These are phyloP conservation scores for Mycena rosella DNA, from an alignment of 768 basidiomycete species.

Conservation along the genomic window DNA sequence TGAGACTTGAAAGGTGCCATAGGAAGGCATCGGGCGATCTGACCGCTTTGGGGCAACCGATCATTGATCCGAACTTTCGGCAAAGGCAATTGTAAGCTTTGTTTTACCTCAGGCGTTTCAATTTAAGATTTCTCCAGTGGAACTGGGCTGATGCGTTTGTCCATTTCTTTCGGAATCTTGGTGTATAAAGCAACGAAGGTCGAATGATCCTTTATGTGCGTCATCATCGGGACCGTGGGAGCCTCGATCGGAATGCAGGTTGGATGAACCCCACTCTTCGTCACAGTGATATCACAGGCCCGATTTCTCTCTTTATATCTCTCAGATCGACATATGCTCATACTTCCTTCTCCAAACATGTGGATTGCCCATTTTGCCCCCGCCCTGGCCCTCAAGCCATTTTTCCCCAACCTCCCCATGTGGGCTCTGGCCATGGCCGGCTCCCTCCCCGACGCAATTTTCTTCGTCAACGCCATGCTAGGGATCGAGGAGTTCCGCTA, in stretches of 20 bases:
- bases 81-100: too few relatives aligned
- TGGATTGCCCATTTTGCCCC: conserved; percentile 22
- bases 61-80: too few relatives aligned
- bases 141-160: too few relatives aligned
- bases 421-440: conserved; percentile 17
- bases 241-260: conserved; percentile 7
- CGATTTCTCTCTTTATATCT: conserved; percentile 17
- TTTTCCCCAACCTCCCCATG: conserved; percentile 21
- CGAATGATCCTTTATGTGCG: conserved; percentile 17
- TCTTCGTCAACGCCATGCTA: conserved; percentile 20
- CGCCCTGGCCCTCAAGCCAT: conserved; percentile 22
- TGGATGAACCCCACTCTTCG: conserved; percentile 22
- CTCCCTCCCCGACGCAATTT: conserved; percentile 21
- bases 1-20: too few relatives aligned
- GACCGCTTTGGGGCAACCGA: too few relatives aligned
- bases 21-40: too few relatives aligned
- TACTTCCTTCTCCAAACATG: conserved; percentile 16
- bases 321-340: conserved; percentile 19
- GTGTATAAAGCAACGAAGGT: conserved; percentile 12
- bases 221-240: conserved; percentile 16
- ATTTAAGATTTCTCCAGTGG: too few relatives aligned
- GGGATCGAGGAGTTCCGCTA: conserved; percentile 23
- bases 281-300: conserved; percentile 20
- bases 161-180: too few relatives aligned
- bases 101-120: too few relatives aligned